phyloP scores from a whole-genome alignment of 2,329 filamentous ascomycete genomes.

The Xylaria sp. region DNA sequence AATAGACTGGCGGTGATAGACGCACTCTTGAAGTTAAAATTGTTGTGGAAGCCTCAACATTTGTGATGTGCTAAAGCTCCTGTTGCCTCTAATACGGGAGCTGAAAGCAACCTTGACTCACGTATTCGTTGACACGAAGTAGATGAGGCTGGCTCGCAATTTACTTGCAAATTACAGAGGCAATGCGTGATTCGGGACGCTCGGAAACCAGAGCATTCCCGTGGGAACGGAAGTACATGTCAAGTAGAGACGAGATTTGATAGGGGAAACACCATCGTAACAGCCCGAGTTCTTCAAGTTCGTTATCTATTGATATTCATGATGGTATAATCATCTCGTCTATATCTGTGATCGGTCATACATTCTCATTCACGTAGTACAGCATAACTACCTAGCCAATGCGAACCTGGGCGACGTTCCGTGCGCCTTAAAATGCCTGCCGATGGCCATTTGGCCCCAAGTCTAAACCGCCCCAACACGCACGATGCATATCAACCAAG shows the following conservation, averaged over 20 bases:
- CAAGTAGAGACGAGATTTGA: too few species aligned
- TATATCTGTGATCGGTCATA: neutral
- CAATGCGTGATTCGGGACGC: too few species aligned
- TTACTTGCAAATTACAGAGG: neutral
- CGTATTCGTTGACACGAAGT: neutral
- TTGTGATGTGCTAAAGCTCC: neutral
- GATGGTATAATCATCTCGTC: too few species aligned
- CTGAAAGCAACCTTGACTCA: neutral
- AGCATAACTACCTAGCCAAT: neutral
- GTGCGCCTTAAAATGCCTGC: neutral
- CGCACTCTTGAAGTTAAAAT: neutral
- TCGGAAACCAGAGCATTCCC: too few species aligned
- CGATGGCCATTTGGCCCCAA: neutral
- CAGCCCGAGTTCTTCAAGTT: too few species aligned
- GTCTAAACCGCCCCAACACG: neutral
- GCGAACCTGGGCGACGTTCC: neutral
- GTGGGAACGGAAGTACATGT: too few species aligned
- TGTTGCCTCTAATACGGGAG: neutral
- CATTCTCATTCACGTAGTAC: neutral
- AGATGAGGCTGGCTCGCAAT: neutral
- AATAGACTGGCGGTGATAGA: slow-evolving; percentile 5
- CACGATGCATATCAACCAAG: neutral
- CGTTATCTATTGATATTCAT: too few species aligned
- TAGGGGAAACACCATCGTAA: too few species aligned
- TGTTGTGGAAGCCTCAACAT: neutral